Evolutionary conservation across 139 green algal species (phyloP), one percentile per base, ranked within the genome.

Genomic region (Coccomyxa sp.): DNA sequence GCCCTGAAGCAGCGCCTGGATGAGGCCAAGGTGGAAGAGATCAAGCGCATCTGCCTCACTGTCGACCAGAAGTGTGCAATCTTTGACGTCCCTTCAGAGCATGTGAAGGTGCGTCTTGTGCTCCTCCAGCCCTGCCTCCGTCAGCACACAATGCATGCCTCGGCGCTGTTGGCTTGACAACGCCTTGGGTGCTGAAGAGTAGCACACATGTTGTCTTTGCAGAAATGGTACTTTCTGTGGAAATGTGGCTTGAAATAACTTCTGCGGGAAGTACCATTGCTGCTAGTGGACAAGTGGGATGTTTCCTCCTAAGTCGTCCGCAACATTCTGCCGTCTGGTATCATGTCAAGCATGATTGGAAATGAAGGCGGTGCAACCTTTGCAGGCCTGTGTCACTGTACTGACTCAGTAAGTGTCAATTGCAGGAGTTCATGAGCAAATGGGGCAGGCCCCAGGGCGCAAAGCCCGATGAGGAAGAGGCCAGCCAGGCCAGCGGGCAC

Each of bases 1-100:
- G 94, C 88, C 82, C 83, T 98, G 41, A 83, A 88, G 55, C 79
- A 80, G 37, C 74, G 78, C 71, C 75, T 97, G 71, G 85, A 92
- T 76, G 88, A 90, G 27, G 58, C 76, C 24, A 80, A 87, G 0
- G 85, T 93, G n/a, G 87, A 96, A 64, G 87, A 91, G 81, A 82
- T 90, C 10, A 92, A 91, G 79, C 87, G 95, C 78, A 94, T 98
- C 90, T 94, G 85, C 39, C 80, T 98, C 8, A 97, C 91, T 0
- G 77, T 80, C 31, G 94, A 98, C 82, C 84, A 85, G 71, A 88
- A 82, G 68, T 91, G 94, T 8, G 95, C 95, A 7, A 90, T 98
- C 2, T 98, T 98, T 78, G 95, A 98, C 76, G 94, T 98, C n/a
- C 93, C 95, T 58, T 68, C 81, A 29, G 82, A 84, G 39, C 75